A percentile compares a stretch with the other conserved stretches of the same genome.
phyloP scores from a whole-genome alignment of 805 yeast genomes.

The Barnettozyma pratensis region DNA sequence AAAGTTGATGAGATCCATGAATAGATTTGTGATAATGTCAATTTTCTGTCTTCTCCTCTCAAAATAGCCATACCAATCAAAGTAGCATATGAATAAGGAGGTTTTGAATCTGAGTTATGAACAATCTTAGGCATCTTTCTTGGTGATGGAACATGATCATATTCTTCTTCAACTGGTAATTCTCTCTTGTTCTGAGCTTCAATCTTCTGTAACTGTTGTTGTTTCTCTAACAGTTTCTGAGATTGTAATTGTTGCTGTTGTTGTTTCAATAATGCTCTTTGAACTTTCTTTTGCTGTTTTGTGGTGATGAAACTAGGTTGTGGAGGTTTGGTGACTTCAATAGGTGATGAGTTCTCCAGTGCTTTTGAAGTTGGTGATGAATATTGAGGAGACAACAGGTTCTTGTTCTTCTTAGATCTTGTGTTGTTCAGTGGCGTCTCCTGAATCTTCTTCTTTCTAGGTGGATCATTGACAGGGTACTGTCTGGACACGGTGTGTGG shows the following conservation, averaged over 20 bases:
- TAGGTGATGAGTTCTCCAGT: constrained; percentile 1
- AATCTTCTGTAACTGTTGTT: constrained; percentile 1
- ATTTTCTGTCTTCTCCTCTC: constrained; percentile 64
- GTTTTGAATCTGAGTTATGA: constrained; percentile 43
- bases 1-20: constrained; percentile 88
- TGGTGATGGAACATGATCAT: constrained; percentile 18
- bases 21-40: constrained; percentile 81
- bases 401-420: constrained; percentile 17
- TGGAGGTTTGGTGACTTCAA: constrained; percentile 18
- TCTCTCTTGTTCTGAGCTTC: not conserved
- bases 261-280: constrained; percentile 11
- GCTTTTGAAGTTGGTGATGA: constrained; percentile 21
- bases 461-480: constrained; percentile 5
- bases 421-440: constrained; percentile 22
- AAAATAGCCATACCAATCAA: constrained; percentile 90
- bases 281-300: constrained; percentile 10
- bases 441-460: constrained; percentile 14
- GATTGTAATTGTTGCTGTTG: constrained; percentile 1
- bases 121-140: constrained; percentile 20
- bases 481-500: constrained; percentile 24
- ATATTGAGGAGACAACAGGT: constrained; percentile 25
- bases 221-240: constrained; percentile 1
- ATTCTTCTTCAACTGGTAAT: constrained; percentile 7
- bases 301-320: constrained; percentile 19
- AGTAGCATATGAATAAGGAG: constrained; percentile 92